Evolutionary conservation across 1,284 basidiomycete genomes (phyloP).

Genomic region (Leucoagaricus sp.): DNA sequence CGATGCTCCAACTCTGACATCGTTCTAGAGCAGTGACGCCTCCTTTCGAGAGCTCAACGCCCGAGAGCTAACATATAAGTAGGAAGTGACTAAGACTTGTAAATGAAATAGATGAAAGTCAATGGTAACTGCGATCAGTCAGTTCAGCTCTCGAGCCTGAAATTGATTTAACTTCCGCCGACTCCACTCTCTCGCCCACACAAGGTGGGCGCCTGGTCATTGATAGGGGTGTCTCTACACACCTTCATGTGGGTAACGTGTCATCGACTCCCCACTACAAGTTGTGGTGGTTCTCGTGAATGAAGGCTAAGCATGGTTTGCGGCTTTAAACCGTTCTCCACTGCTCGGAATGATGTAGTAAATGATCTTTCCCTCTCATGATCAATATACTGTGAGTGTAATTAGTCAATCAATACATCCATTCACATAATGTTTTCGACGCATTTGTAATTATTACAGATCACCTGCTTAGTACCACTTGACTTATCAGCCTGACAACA

Average conservation of each 20-base stretch:
- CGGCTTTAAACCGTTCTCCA: background rate
- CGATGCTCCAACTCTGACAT: background rate
- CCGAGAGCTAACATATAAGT: background rate
- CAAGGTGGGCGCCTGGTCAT: background rate
- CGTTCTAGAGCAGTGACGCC: background rate
- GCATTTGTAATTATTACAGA: background rate
- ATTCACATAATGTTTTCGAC: conserved; percentile 1
- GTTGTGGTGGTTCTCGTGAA: background rate
- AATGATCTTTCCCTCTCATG: background rate
- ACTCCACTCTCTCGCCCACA: conserved; percentile 3
- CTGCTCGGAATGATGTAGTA: no score
- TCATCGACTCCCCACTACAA: background rate
- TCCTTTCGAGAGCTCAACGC: background rate
- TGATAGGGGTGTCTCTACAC: no score
- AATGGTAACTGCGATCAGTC: background rate
- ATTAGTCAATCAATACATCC: background rate
- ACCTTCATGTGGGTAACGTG: background rate
- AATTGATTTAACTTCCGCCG: background rate
- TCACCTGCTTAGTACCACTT: background rate
- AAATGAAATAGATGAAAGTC: background rate
- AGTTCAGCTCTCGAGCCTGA: background rate
- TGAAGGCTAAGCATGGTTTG: background rate
- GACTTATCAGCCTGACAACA: no score
- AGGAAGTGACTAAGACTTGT: no score
- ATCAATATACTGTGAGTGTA: background rate